A percentile compares a stretch with the other conserved stretches of the same genome.
Evolutionary conservation across 1,284 basidiomycete genomes (phyloP).

Genomic region (Ceratobasidium sp.): DNA sequence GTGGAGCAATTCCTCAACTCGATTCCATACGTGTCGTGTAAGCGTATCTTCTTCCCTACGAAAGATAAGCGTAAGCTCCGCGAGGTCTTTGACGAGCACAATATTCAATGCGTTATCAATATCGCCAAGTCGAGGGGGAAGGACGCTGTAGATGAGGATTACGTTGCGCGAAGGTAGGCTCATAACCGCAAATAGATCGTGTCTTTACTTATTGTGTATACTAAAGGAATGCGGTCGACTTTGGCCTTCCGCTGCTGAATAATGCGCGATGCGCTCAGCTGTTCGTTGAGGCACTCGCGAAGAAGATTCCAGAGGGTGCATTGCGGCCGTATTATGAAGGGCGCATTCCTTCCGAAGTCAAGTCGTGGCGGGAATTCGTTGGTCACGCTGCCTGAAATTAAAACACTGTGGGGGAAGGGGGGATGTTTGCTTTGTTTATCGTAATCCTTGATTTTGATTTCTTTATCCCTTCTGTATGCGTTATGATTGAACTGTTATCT

Average conservation of each 20-base stretch:
- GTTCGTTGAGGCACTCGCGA: constrained; percentile 88
- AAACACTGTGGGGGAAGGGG: not conserved
- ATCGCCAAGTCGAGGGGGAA: constrained; percentile 82
- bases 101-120: constrained; percentile 96
- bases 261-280: constrained; percentile 88
- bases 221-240: constrained; percentile 86
- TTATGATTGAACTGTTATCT: not conserved
- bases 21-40: constrained; percentile 78
- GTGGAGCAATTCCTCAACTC: constrained; percentile 87
- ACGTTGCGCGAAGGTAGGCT: constrained; percentile 84
- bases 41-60: constrained; percentile 95
- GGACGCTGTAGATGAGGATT: constrained; percentile 90
- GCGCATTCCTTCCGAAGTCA: constrained; percentile 90
- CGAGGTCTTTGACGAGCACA: constrained; percentile 91
- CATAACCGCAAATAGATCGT: not conserved
- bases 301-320: constrained; percentile 87
- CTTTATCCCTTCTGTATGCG: not conserved
- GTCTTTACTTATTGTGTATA: not conserved
- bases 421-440: not conserved
- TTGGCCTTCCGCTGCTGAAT: constrained; percentile 89
- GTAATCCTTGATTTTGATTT: not conserved
- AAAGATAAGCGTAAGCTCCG: constrained; percentile 96
- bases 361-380: constrained; percentile 88
- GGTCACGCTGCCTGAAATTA: constrained; percentile 63
- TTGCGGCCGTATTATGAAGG: constrained; percentile 87